Evolutionary conservation across 1,284 basidiomycete species (phyloP).

Genomic region (Violaceomyces palustris): DNA sequence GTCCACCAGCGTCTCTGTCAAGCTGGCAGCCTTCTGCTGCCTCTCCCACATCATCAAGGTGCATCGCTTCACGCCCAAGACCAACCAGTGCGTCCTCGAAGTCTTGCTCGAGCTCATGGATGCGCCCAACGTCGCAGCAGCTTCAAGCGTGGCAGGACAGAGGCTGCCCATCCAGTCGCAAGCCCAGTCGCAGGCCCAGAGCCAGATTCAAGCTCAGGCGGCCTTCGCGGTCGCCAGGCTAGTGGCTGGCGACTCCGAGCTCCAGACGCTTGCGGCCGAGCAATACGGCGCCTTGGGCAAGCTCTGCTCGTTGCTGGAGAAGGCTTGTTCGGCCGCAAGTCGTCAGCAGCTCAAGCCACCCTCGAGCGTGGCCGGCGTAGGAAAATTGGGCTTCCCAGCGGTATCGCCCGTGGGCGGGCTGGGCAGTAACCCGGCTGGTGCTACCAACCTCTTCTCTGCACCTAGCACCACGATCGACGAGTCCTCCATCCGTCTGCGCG

Average conservation of each 20-base stretch:
- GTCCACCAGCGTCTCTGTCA: conserved; percentile 23
- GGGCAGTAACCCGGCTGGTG: too few species aligned
- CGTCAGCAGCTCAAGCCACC: neutral
- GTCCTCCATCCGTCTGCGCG: conserved; percentile 29
- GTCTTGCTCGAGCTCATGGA: conserved; percentile 43
- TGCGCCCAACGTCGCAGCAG: neutral
- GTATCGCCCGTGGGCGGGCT: too few species aligned
- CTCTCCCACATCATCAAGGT: conserved; percentile 43
- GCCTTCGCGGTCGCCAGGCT: conserved; percentile 38
- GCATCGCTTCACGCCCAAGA: conserved; percentile 31
- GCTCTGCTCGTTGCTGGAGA: conserved; percentile 21
- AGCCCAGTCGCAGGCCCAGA: conserved; percentile 8
- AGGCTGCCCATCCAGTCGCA: too few species aligned
- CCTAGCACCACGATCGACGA: too few species aligned
- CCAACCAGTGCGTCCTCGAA: conserved; percentile 39
- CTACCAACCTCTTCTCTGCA: too few species aligned
- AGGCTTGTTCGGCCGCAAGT: conserved; percentile 6
- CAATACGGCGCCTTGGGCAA: conserved; percentile 24
- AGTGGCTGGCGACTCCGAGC: conserved; percentile 29
- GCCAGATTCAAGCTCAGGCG: conserved; percentile 39
- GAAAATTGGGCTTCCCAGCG: too few species aligned
- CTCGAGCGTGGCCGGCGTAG: neutral
- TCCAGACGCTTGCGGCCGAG: conserved; percentile 34
- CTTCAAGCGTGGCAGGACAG: too few species aligned
- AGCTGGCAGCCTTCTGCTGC: conserved; percentile 43